A percentile compares a stretch with the other conserved stretches of the same genome.
These are phyloP conservation scores for Thelephora terrestris DNA, from an alignment of 1,284 basidiomycete genomes.

Conservation along the genomic window DNA sequence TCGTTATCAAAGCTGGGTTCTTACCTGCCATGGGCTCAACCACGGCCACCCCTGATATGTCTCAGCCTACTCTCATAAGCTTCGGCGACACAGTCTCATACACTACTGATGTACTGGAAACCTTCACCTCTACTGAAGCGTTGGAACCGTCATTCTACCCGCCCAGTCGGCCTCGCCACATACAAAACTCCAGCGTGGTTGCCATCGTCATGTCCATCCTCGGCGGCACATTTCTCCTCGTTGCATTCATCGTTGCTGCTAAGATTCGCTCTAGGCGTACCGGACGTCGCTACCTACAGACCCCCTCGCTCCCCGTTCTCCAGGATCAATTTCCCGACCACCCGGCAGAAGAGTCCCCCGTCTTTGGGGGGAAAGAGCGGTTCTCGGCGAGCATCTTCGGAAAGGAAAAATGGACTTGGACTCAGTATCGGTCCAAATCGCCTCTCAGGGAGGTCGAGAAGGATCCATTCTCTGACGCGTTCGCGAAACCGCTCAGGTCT, in stretches of 20 bases:
- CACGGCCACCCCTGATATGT: conserved; percentile 14
- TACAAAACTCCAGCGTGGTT: conserved; percentile 23
- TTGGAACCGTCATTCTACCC: conserved; percentile 5
- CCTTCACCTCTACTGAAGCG: conserved; percentile 2
- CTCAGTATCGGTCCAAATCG: conserved; percentile 39
- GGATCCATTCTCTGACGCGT: not conserved
- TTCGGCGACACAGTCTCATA: conserved; percentile 9
- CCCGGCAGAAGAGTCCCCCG: conserved; percentile 46
- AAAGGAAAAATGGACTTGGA: conserved; percentile 45
- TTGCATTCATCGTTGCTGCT: conserved; percentile 41
- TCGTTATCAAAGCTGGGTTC: conserved; percentile 16
- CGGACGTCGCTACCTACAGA: conserved; percentile 38
- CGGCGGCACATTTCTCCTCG: conserved; percentile 44
- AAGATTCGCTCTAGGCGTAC: conserved; percentile 36
- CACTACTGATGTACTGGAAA: conserved; percentile 8
- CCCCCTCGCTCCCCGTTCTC: conserved; percentile 62
- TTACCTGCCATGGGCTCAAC: conserved; percentile 15
- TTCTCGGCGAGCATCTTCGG: conserved; percentile 30
- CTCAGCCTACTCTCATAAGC: conserved; percentile 11
- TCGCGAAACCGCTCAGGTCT: not conserved
- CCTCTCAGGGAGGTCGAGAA: not conserved
- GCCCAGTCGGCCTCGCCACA: conserved; percentile 10
- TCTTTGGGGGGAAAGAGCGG: conserved; percentile 66
- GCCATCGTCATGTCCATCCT: conserved; percentile 48
- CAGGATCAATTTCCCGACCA: conserved; percentile 32